These are phyloP conservation scores for Blastocrithidia nonstop DNA, from an alignment of 208 protist genomes.

Conservation along the genomic window DNA sequence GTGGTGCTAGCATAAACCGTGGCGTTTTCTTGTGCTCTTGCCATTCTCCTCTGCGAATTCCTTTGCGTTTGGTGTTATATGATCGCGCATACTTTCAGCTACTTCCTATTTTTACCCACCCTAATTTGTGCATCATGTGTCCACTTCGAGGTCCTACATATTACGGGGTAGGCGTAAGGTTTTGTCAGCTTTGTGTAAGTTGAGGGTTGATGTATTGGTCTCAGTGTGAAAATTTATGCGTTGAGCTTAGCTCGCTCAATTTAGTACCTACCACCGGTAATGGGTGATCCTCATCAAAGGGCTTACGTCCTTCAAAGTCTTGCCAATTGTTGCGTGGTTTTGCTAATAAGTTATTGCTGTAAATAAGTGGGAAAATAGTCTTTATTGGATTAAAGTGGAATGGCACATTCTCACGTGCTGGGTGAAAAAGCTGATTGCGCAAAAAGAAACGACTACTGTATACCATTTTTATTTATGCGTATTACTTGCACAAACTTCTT, in stretches of 20 bases:
- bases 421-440: constrained; percentile 67
- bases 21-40: constrained; percentile 85
- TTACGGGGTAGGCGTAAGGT: constrained; percentile 63
- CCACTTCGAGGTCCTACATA: constrained; percentile 75
- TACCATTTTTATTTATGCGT: background rate
- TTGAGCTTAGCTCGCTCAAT: constrained; percentile 58
- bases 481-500: too few relatives aligned
- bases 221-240: constrained; percentile 76
- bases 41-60: constrained; percentile 73
- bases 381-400: constrained; percentile 66
- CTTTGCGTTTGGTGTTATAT: constrained; percentile 68
- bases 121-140: constrained; percentile 79
- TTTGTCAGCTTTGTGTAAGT: constrained; percentile 40
- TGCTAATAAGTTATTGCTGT: constrained; percentile 68
- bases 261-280: constrained; percentile 59
- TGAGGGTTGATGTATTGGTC: constrained; percentile 80
- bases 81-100: constrained; percentile 76
- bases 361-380: constrained; percentile 81
- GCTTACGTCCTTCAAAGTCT: constrained; percentile 58
- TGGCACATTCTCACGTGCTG: constrained; percentile 38
- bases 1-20: constrained; percentile 81
- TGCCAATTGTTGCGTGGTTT: constrained; percentile 72
- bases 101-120: constrained; percentile 85
- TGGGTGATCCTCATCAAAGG: constrained; percentile 74
- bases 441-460: too few relatives aligned